These are phyloP conservation scores for Wickerhamomyces tratensis DNA, from an alignment of 805 yeast species.

Conservation along the genomic window DNA sequence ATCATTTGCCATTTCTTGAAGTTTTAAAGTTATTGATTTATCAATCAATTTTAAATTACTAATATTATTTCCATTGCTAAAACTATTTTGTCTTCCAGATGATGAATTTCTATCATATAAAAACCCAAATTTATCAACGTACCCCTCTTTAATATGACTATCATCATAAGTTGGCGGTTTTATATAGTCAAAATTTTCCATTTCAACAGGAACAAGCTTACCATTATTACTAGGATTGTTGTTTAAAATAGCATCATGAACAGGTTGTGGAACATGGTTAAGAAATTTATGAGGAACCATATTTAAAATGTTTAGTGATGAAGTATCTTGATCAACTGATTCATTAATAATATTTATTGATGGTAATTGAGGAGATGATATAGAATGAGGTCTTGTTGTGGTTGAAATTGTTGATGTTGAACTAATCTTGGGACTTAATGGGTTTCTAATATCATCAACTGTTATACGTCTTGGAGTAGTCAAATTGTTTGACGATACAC, in stretches of 20 bases:
- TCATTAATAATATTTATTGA: neutral
- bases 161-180: slow-evolving; percentile 23
- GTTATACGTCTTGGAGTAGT: neutral
- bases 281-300: slow-evolving; percentile 11
- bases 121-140: slow-evolving; percentile 42
- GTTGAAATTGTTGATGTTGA: neutral
- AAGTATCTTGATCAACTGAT: neutral
- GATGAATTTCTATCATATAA: slow-evolving; percentile 23
- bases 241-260: slow-evolving; percentile 11
- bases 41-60: neutral
- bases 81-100: neutral
- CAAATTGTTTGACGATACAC: neutral
- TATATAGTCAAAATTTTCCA: slow-evolving; percentile 22
- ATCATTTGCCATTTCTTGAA: slow-evolving; percentile 23
- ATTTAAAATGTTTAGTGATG: slow-evolving; percentile 2
- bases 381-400: slow-evolving; percentile 12
- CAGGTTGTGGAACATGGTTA: slow-evolving; percentile 13
- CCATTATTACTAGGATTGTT: slow-evolving; percentile 1
- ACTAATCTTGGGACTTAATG: too few species aligned
- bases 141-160: slow-evolving; percentile 4
- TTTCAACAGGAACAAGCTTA: slow-evolving; percentile 29
- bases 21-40: slow-evolving; percentile 6
- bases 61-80: neutral
- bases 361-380: slow-evolving; percentile 7
- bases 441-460: neutral